These are phyloP conservation scores for Penicillium fuscoglaucum DNA, from an alignment of 2,329 filamentous ascomycete species.

Conservation along the genomic window DNA sequence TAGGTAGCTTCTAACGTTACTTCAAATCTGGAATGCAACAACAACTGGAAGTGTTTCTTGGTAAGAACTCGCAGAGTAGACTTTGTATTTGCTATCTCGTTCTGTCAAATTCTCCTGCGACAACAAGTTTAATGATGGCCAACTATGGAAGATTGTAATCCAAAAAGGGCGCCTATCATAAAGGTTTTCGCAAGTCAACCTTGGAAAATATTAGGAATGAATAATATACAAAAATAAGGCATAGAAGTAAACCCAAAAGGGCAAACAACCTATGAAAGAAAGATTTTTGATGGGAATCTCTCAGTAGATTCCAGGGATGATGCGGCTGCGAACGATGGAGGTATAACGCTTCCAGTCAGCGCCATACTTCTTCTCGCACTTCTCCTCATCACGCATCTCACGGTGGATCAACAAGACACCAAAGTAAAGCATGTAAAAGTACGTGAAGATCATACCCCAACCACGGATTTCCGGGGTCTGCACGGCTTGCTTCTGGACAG, in stretches of 20 bases:
- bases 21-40: neutral
- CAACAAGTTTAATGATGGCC: too few species aligned
- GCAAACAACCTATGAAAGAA: neutral
- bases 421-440: slow-evolving; percentile 95
- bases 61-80: neutral
- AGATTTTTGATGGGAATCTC: neutral
- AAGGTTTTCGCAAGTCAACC: neutral
- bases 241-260: neutral
- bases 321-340: slow-evolving; percentile 74
- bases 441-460: slow-evolving; percentile 85
- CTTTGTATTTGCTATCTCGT: neutral
- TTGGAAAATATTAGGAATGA: neutral
- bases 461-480: slow-evolving; percentile 72
- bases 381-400: slow-evolving; percentile 83
- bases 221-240: neutral
- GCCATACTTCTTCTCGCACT: slow-evolving; percentile 88
- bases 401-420: slow-evolving; percentile 82
- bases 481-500: slow-evolving; percentile 70
- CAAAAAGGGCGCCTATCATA: neutral
- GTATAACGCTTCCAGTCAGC: slow-evolving; percentile 90
- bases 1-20: neutral
- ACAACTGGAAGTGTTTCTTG: neutral
- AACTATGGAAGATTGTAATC: neutral
- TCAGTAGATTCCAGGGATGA: slow-evolving; percentile 82
- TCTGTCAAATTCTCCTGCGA: neutral